phyloP scores from a whole-genome alignment of 768 basidiomycete species.

The Podaxis sp. region DNA sequence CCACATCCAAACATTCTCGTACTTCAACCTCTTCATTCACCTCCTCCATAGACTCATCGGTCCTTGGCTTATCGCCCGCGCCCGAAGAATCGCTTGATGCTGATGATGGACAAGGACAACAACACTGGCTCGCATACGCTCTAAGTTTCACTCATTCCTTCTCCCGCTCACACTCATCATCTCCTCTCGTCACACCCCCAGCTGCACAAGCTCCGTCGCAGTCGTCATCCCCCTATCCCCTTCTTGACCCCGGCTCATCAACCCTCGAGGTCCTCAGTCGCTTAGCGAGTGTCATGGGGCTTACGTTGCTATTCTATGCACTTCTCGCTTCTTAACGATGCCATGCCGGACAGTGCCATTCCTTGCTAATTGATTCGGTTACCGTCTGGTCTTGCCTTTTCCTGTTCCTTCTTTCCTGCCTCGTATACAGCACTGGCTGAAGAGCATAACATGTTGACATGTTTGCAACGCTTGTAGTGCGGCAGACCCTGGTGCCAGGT shows the following conservation, averaged over 20 bases:
- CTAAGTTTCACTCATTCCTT: not conserved
- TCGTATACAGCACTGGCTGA: no score
- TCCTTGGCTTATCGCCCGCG: not conserved
- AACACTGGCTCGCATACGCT: not conserved
- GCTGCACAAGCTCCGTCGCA: not conserved
- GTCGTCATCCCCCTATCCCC: not conserved
- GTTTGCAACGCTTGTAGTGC: no score
- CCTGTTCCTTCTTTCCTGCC: no score
- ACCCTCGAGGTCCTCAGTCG: not conserved
- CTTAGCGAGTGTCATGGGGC: constrained; percentile 3
- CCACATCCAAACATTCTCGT: not conserved
- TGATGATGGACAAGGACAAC: not conserved
- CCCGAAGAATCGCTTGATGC: not conserved
- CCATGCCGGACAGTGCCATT: not conserved
- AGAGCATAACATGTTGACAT: no score
- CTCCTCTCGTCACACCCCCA: not conserved
- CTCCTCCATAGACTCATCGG: not conserved
- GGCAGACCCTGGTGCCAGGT: no score
- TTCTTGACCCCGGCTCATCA: not conserved
- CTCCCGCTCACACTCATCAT: not conserved
- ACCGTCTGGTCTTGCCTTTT: not conserved
- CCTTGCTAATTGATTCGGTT: not conserved
- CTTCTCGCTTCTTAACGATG: constrained; percentile 31
- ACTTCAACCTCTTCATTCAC: not conserved
- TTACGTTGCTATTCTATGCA: constrained; percentile 12